Base-by-base conservation (phyloP, 768 basidiomycete genomes). In the Agaricus blazei region DNA sequence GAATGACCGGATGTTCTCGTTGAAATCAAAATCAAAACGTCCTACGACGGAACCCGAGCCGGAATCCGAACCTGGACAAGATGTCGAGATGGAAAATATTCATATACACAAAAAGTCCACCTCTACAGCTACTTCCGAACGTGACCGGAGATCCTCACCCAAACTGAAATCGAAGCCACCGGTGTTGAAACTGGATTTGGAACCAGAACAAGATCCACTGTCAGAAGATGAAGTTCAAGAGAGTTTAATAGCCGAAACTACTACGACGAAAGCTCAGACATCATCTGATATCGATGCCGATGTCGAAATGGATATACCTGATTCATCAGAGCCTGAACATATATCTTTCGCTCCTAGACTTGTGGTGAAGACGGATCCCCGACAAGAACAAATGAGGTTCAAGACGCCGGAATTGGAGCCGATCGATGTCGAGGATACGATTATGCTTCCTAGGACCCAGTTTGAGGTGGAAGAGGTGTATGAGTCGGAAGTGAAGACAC, bases 21-120 rank as follows among this genome's bases (percentile, higher is more conserved):
- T 24, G 19, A 46, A 23, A 24, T 19, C 41, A n/a, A 46, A 46
- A 24, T 28, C 24, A 11, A 46, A 46, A n/a, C 14, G 11, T 24
- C 15, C 44, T 24, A 26, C 44, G 8, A 6, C 14, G 28, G 37
- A 29, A 12, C 15, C 34, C n/a, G 34, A 28, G 11, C 28, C 19
- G 12, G 45, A 48, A 12, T 9, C 34, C n/a, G 34, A 28, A 26
- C 28, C 19, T 11, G 45, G 42, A 24, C 29, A 27, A 5, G 51
- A 52, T 7, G 31, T 45, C 12, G 51, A 44, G 51, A 52, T 52
- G 51, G 51, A 45, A 26, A 43, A 45, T 28, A n/a, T 37, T n/a
- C 31, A 57, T 38, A 48, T 37, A 8, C 27, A 15, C 28, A 19
- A 26, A 9, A 47, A 28, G 46, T 12, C 26, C 26, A 29, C 15